Evolutionary conservation across 768 basidiomycete species (phyloP).

Genomic region (Phaffia australis): DNA sequence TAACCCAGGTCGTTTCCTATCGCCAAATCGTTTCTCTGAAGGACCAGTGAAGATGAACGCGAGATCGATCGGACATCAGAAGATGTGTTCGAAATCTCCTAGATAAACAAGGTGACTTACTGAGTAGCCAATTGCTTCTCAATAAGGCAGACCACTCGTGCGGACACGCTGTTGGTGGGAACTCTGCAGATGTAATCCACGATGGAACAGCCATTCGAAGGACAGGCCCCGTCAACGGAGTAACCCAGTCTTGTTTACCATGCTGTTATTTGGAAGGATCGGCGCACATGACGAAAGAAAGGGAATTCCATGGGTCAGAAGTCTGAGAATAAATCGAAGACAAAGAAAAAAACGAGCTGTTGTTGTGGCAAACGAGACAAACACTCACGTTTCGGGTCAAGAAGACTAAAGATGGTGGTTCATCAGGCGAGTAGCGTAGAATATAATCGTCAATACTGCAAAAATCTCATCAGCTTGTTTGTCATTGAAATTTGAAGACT

Average conservation of each 20-base stretch:
- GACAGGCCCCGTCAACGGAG: conserved; percentile 17
- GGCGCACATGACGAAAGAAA: no score
- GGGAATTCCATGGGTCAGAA: no score
- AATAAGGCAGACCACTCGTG: conserved; percentile 18
- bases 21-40: conserved; percentile 16
- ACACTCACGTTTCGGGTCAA: conserved; percentile 4
- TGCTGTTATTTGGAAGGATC: neutral
- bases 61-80: neutral
- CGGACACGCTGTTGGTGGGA: conserved; percentile 11
- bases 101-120: neutral
- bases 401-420: conserved; percentile 7
- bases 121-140: conserved; percentile 16
- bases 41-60: neutral
- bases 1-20: conserved; percentile 1
- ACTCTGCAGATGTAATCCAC: neutral
- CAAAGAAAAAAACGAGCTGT: no score
- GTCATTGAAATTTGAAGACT: neutral
- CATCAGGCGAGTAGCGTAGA: no score
- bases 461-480: no score
- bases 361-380: no score
- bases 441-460: no score
- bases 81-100: neutral
- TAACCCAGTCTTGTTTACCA: conserved; percentile 17
- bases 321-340: no score
- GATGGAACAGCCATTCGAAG: conserved; percentile 10